Conservation (phyloP, 805 yeast genomes). For the Hemisphaericaspora nanyangensis region DNA sequence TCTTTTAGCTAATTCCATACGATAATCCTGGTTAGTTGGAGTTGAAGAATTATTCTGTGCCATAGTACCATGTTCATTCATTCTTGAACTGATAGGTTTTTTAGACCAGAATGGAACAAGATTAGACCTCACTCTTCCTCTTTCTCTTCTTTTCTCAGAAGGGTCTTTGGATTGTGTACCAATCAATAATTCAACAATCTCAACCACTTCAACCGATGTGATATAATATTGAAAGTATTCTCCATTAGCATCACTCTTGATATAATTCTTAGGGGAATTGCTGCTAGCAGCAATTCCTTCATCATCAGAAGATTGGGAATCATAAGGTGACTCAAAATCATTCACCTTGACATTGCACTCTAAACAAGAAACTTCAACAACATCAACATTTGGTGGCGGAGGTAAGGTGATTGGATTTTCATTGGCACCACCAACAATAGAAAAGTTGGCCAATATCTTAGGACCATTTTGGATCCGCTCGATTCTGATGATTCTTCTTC, state of each 20-base stretch:
- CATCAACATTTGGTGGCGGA: conserved; percentile 42
- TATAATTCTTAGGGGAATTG: conserved; percentile 8
- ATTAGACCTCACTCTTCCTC: conserved; percentile 65
- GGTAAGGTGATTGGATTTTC: conserved; percentile 41
- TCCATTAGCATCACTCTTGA: conserved; percentile 18
- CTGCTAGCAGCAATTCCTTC: conserved; percentile 16
- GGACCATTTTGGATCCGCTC: conserved; percentile 51
- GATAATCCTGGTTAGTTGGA: conserved; percentile 30
- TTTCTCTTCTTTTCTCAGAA: conserved; percentile 53
- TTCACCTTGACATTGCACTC: conserved; percentile 33
- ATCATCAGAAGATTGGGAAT: conserved; percentile 21
- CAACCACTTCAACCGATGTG: conserved; percentile 65
- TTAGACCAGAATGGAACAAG: conserved; percentile 66
- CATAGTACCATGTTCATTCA: conserved; percentile 20
- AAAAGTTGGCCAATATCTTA: conserved; percentile 45
- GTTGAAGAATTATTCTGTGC: background rate
- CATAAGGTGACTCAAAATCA: conserved; percentile 24
- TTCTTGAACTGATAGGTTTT: conserved; percentile 49
- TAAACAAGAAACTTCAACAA: conserved; percentile 58
- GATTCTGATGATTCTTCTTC: conserved; percentile 54
- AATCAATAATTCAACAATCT: conserved; percentile 58
- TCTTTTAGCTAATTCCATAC: conserved; percentile 57
- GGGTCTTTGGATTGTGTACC: conserved; percentile 46
- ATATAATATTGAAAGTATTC: conserved; percentile 43
- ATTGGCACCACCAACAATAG: conserved; percentile 49